Evolutionary conservation across 345 rosid genomes (phyloP).

Genomic region (Kandelia obovata): DNA sequence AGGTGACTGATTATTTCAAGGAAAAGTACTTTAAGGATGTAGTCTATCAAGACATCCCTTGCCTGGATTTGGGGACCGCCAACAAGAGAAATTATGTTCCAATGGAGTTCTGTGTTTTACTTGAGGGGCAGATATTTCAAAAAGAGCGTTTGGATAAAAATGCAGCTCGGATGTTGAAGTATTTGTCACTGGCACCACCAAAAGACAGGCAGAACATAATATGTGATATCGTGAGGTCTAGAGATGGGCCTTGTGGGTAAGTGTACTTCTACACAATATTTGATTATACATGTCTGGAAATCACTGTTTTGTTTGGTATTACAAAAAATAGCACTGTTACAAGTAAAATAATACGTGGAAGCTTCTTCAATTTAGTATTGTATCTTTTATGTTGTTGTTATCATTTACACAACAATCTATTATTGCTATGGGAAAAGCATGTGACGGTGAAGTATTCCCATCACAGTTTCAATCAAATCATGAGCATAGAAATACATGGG

Average conservation of each 20-base stretch:
- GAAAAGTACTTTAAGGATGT: slow-evolving; percentile 49
- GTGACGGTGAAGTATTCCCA: too few relatives aligned
- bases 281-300: too few relatives aligned
- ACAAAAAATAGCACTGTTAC: too few relatives aligned
- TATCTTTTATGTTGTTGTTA: too few relatives aligned
- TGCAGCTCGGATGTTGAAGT: slow-evolving; percentile 40
- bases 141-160: slow-evolving; percentile 50
- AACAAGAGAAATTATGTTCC: slow-evolving; percentile 56
- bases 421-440: too few relatives aligned
- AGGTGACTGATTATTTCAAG: slow-evolving; percentile 58
- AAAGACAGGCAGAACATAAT: slow-evolving; percentile 40
- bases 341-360: too few relatives aligned
- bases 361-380: too few relatives aligned
- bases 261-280: not conserved
- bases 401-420: too few relatives aligned
- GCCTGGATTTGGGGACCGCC: slow-evolving; percentile 62
- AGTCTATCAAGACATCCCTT: slow-evolving; percentile 48
- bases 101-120: slow-evolving; percentile 72
- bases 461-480: too few relatives aligned
- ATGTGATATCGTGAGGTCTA: slow-evolving; percentile 38
- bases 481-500: too few relatives aligned
- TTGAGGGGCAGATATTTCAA: slow-evolving; percentile 80
- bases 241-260: slow-evolving; percentile 73
- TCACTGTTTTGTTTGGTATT: not conserved
- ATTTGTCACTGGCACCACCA: slow-evolving; percentile 49